These are phyloP conservation scores for Cucurbita ficifolia DNA, from an alignment of 306 rosid genomes.

Conservation along the genomic window DNA sequence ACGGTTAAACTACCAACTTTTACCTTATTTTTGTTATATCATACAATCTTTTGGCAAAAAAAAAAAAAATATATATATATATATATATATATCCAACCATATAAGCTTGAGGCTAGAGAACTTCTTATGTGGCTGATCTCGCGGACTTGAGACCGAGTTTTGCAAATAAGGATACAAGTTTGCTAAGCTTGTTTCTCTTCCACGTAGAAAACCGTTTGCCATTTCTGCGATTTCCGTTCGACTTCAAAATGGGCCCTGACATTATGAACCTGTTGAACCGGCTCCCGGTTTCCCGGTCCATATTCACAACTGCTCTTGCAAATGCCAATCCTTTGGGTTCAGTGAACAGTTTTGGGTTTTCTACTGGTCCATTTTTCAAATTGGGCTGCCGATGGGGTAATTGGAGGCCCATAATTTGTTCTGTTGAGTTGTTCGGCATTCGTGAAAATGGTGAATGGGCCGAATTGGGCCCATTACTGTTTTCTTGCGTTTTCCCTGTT, in stretches of 20 bases:
- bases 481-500: constrained; percentile 18
- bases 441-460: constrained; percentile 25
- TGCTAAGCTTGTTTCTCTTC: constrained; percentile 23
- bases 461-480: constrained; percentile 22
- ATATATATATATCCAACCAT: not conserved
- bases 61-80: no score
- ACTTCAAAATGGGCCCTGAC: constrained; percentile 12
- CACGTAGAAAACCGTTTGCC: constrained; percentile 16
- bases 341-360: constrained; percentile 10
- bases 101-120: not conserved
- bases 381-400: not conserved
- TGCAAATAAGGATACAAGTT: constrained; percentile 11
- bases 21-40: no score
- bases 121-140: not conserved
- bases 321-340: constrained; percentile 41
- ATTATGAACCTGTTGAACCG: not conserved
- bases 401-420: not conserved
- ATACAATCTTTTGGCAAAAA: no score
- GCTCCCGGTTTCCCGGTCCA: constrained; percentile 7
- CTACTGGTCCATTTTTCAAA: not conserved
- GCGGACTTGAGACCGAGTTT: not conserved
- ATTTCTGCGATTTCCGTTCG: constrained; percentile 9
- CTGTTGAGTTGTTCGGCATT: constrained; percentile 4
- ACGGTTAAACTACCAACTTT: no score
- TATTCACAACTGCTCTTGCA: constrained; percentile 27